phyloP scores from a whole-genome alignment of 441 rosid genomes.

The Daphne laureola region DNA sequence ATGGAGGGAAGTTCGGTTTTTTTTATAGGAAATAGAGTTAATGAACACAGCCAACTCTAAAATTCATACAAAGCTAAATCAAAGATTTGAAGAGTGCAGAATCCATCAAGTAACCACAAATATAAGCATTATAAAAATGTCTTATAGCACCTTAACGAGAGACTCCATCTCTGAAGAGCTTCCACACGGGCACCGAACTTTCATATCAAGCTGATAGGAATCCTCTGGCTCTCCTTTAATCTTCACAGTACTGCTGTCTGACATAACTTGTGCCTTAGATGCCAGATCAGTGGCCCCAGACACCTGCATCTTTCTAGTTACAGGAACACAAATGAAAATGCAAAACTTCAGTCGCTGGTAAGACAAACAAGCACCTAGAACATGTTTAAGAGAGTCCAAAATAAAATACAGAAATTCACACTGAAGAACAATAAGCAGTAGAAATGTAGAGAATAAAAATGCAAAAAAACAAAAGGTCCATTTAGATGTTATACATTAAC shows the following conservation, averaged over 20 bases:
- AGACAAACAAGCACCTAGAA: slow-evolving; percentile 12
- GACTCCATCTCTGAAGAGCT: slow-evolving; percentile 62
- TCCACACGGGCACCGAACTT: slow-evolving; percentile 94
- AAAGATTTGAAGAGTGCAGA: too few species aligned
- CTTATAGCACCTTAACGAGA: slow-evolving; percentile 55
- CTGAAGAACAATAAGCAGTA: neutral
- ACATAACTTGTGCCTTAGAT: slow-evolving; percentile 64
- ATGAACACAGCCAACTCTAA: neutral
- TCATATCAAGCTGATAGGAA: slow-evolving; percentile 38
- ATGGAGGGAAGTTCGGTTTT: too few species aligned
- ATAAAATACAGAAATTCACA: slow-evolving; percentile 1
- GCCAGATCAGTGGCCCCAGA: slow-evolving; percentile 88
- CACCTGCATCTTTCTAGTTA: slow-evolving; percentile 82
- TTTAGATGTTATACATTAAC: slow-evolving; percentile 22
- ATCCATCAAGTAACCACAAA: neutral
- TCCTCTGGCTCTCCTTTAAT: slow-evolving; percentile 67
- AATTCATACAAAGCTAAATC: neutral
- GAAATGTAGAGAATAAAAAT: slow-evolving; percentile 2
- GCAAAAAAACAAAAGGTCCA: neutral
- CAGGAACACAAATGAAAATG: slow-evolving; percentile 2
- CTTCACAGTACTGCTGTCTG: slow-evolving; percentile 57
- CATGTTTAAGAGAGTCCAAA: neutral
- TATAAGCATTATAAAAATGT: neutral
- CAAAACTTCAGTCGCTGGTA: neutral
- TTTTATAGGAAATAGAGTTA: too few species aligned